Base-by-base conservation (phyloP, 1,284 basidiomycete genomes). In the Leucoagaricus sp. region DNA sequence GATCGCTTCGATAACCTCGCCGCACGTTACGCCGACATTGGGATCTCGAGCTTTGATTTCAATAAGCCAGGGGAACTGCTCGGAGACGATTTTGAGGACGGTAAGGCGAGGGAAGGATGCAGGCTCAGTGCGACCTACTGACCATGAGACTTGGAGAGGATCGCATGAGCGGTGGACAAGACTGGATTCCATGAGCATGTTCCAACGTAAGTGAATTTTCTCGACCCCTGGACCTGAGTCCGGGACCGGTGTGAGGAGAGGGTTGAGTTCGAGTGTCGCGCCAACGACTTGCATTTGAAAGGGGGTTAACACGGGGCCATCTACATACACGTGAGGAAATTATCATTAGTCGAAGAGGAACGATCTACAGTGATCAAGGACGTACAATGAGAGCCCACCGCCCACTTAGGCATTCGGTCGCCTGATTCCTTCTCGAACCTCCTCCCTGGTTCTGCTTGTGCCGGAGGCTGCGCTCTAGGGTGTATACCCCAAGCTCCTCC, bases 61-160 rank as follows among this genome's bases (percentile, higher is more conserved):
- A 61, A 90, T 75, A 57, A 79, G 73, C 84, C 86, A 89, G 0
- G 87, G 85, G 59, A 85, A 75, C 0, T 71, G 59, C 9, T 75
- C 74, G 8, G 47, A 48, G 50, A 89, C 69, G 55, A 82, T 65
- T 31, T 77, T 78, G 28, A 91, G 40, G 4, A 72, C 65, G 0
- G 78, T 74, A 1, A 89, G 62, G 21, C 89, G 85, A 1, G 89
- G 89, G 69, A 84, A 85, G 0, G 89, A 89, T 0, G 87, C 89
- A n/a, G 89, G 89, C 9, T 79, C 77, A n/a, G 79, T 69, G 10
- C 89, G 81, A 2, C 89, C 89, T 33, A 70, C 74, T 7, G 79
- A 74, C 89, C 89, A 91, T 0, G 88, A 89, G n/a, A 81, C 72
- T 41, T 80, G 75, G 0, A 72, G 48, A 2, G 70, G 73, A 57